Evolutionary conservation across 148 eudicot species (phyloP), one percentile per base, ranked within the genome.

Genomic region (Nyssa sinensis): DNA sequence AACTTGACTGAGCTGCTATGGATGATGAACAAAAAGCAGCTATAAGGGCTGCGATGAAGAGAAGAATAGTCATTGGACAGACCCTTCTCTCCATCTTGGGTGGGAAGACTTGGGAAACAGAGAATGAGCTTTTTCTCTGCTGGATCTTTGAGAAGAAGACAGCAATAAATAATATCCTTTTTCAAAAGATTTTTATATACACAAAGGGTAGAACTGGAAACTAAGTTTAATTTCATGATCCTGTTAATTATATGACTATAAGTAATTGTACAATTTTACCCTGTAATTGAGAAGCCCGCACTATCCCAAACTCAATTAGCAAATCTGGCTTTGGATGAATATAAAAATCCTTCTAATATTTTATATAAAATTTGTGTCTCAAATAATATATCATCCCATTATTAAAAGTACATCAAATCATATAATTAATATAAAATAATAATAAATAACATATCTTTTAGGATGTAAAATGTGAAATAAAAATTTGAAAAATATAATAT

Each of bases 1-100:
- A 79, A 12, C 67, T 80, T 27, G 93, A 51, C 13, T 69, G 65
- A n/a, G 88, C 87, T 70, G 83, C 82, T 66, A 86, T 78, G 33
- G 77, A 73, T 66, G 81, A 47, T 66, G 71, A 37, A 3, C 58
- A 35, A 66, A 81, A 64, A 64, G 76, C 69, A n/a, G 81, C 71
- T 44, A 89, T 32, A 53, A 83, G 64, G 58, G 77, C 71, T 77
- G 69, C 72, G 62, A 81, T 30, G 58, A 61, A 55, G 41, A 83
- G 69, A 68, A 74, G 65, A 73, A 37, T 3, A 39, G 79, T 73
- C 81, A 82, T 78, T 78, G 69, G 33, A 78, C 53, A 61, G 72
- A 39, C 79, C 60, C 63, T 78, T 53, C 55, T 67, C 51, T 49
- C 35, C 74, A 76, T 80, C 70, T 55, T 19, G 41, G n/a, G n/a